These are phyloP conservation scores for Brassica carinata DNA, from an alignment of 345 rosid genomes.

Conservation along the genomic window DNA sequence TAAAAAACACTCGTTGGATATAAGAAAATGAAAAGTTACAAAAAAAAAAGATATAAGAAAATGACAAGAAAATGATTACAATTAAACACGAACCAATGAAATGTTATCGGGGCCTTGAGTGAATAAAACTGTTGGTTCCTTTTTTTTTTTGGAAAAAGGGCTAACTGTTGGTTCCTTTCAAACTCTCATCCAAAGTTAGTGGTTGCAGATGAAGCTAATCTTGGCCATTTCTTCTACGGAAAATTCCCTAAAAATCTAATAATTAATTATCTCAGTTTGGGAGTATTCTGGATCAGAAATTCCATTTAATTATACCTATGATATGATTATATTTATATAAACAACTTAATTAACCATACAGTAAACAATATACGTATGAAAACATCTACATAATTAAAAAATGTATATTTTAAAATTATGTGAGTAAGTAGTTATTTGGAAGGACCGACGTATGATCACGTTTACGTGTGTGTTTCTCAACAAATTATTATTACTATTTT, in stretches of 20 bases:
- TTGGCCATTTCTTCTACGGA: conserved; percentile 3
- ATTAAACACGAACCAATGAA: conserved; percentile 4
- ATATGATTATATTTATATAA: neutral
- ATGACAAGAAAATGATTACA: conserved; percentile 2
- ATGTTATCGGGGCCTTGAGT: neutral
- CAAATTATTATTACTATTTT: neutral
- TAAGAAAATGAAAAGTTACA: conserved; percentile 2
- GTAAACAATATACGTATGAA: neutral
- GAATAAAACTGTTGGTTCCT: conserved; percentile 24
- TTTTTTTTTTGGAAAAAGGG: too few species aligned
- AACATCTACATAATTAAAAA: conserved; percentile 23
- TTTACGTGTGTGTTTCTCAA: conserved; percentile 34
- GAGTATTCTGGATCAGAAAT: neutral
- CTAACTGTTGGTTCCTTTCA: conserved; percentile 30
- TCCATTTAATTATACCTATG: neutral
- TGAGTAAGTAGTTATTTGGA: conserved; percentile 28
- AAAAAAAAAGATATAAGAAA: neutral
- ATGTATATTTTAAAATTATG: neutral
- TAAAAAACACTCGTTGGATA: conserved; percentile 1
- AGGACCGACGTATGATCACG: conserved; percentile 41
- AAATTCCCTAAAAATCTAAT: neutral
- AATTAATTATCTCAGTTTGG: neutral
- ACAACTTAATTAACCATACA: neutral
- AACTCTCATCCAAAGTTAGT: conserved; percentile 22
- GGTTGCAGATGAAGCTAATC: conserved; percentile 27